Percentiles rank a stretch among this genome's conserved stretches.
Evolutionary conservation across 441 rosid species (phyloP).

Genomic region (Bruguiera hainesii): DNA sequence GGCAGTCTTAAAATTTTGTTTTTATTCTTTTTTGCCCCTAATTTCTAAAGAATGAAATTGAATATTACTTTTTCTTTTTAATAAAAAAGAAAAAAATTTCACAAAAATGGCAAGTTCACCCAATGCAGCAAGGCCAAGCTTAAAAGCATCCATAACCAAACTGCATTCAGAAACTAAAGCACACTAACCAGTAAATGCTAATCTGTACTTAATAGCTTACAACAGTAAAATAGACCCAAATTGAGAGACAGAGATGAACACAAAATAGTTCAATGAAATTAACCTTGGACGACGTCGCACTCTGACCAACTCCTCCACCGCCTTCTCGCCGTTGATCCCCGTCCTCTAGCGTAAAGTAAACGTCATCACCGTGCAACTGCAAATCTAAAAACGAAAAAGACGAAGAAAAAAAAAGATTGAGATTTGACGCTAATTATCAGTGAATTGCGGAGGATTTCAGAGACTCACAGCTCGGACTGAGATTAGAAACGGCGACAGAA

Average conservation of each 20-base stretch:
- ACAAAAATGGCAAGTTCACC: too few relatives aligned
- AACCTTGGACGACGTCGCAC: constrained; percentile 15
- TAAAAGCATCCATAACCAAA: too few relatives aligned
- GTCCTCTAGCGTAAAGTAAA: constrained; percentile 73
- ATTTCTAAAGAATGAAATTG: too few relatives aligned
- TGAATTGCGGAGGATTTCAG: background rate
- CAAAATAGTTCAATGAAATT: background rate
- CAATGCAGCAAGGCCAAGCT: too few relatives aligned
- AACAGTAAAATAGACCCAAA: too few relatives aligned
- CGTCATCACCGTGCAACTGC: constrained; percentile 81
- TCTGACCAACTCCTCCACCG: constrained; percentile 31
- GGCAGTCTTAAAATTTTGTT: too few relatives aligned
- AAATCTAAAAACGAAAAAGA: constrained; percentile 38
- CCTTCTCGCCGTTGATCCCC: constrained; percentile 49
- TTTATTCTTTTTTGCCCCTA: too few relatives aligned
- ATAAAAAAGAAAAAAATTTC: too few relatives aligned
- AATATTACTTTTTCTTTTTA: too few relatives aligned
- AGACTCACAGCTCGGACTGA: constrained; percentile 55
- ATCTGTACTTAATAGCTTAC: too few relatives aligned
- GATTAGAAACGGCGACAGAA: constrained; percentile 51
- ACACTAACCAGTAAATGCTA: too few relatives aligned
- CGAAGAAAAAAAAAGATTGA: background rate
- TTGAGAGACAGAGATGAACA: background rate
- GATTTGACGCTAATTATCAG: background rate
- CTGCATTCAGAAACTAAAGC: too few relatives aligned